These are phyloP conservation scores for Zasmidium cellare DNA, from an alignment of 2,329 filamentous ascomycete genomes.

Conservation along the genomic window DNA sequence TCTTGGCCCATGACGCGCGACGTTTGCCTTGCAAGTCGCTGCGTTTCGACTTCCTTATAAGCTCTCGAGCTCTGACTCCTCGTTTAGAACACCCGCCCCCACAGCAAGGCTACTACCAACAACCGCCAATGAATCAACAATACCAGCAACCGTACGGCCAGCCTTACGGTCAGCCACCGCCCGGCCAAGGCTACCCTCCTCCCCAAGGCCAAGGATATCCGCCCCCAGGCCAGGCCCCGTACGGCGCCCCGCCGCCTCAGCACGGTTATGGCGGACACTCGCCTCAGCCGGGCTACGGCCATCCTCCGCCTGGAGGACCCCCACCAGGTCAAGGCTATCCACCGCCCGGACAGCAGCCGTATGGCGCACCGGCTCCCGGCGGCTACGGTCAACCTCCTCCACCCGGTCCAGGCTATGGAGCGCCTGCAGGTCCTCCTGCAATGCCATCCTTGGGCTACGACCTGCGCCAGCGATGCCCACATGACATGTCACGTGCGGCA, in stretches of 20 bases:
- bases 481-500: slow-evolving; percentile 67
- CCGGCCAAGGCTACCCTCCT: slow-evolving; percentile 20
- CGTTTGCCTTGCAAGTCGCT: not conserved
- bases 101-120: slow-evolving; percentile 17
- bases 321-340: slow-evolving; percentile 17
- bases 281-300: slow-evolving; percentile 7
- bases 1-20: not conserved
- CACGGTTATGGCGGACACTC: slow-evolving; percentile 11
- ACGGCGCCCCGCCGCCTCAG: slow-evolving; percentile 1
- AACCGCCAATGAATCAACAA: slow-evolving; percentile 13
- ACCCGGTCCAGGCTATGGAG: slow-evolving; percentile 9
- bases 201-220: slow-evolving; percentile 15
- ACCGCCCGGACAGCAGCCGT: not conserved
- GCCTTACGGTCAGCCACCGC: slow-evolving; percentile 18
- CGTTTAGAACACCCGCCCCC: slow-evolving; percentile 16
- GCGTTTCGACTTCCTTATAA: not conserved
- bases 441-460: slow-evolving; percentile 74
- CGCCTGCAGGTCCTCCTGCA: slow-evolving; percentile 51
- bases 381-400: slow-evolving; percentile 16
- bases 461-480: slow-evolving; percentile 65
- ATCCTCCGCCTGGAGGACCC: slow-evolving; percentile 2
- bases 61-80: slow-evolving; percentile 9
- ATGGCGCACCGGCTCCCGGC: slow-evolving; percentile 23
- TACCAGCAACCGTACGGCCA: slow-evolving; percentile 16
- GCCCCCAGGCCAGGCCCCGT: slow-evolving; percentile 2